Conservation (phyloP, 352 stramenopile species). For the Hyaloperonospora brassicae region DNA sequence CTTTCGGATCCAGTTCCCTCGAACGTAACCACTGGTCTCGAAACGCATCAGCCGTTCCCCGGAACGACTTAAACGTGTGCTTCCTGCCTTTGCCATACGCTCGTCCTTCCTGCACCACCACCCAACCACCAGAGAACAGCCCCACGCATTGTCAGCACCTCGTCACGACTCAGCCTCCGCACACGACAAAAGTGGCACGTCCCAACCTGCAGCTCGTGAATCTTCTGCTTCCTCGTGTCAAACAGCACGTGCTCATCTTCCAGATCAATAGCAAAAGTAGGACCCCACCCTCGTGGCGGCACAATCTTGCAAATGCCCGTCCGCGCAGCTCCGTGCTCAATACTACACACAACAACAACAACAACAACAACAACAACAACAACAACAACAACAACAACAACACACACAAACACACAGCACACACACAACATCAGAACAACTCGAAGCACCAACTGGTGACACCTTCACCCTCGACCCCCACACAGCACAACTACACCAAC, state of each 20-base stretch:
- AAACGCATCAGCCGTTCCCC: slow-evolving; percentile 47
- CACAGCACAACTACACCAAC: no score
- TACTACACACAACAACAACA: slow-evolving; percentile 24
- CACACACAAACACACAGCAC: no score
- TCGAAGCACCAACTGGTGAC: neutral
- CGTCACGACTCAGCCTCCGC: no score
- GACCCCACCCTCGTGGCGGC: slow-evolving; percentile 90
- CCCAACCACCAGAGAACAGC: no score
- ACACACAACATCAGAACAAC: neutral
- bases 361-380: neutral
- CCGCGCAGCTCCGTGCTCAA: slow-evolving; percentile 44
- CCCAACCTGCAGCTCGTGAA: slow-evolving; percentile 73
- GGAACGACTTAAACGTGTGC: slow-evolving; percentile 68
- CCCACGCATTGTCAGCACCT: no score
- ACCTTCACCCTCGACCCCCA: neutral
- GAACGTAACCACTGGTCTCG: slow-evolving; percentile 40
- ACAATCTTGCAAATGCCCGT: slow-evolving; percentile 98
- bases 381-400: neutral
- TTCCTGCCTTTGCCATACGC: slow-evolving; percentile 50
- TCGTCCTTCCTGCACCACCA: slow-evolving; percentile 39
- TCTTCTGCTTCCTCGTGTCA: slow-evolving; percentile 89
- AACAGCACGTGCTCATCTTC: slow-evolving; percentile 60
- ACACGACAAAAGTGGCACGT: neutral
- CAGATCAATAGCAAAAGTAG: slow-evolving; percentile 61
- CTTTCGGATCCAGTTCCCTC: slow-evolving; percentile 31